phyloP scores from a whole-genome alignment of 495 filamentous ascomycete species.

The Geopyxis carbonaria region DNA sequence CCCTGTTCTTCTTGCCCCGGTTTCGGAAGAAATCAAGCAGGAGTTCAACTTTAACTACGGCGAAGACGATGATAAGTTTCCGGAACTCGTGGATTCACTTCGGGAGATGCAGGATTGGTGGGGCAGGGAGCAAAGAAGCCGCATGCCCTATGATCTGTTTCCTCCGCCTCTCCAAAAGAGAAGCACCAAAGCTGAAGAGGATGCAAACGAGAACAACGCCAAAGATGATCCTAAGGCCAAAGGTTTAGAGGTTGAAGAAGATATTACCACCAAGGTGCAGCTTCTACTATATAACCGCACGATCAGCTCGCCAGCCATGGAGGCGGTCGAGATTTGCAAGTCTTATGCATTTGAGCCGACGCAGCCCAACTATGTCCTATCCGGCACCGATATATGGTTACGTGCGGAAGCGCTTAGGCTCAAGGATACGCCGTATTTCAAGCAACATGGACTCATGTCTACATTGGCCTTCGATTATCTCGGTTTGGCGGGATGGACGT shows the following conservation, averaged over 20 bases:
- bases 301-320: constrained; percentile 3
- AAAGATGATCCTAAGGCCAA: too few relatives aligned
- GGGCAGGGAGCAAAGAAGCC: constrained; percentile 7
- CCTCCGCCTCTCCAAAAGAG: too few relatives aligned
- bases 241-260: too few relatives aligned
- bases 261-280: too few relatives aligned
- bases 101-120: constrained; percentile 5
- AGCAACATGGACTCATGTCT: constrained; percentile 13
- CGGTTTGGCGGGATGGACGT: constrained; percentile 20
- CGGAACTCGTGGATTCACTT: constrained; percentile 8
- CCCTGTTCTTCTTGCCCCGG: too few relatives aligned
- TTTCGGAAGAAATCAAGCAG: too few relatives aligned
- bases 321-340: constrained; percentile 22
- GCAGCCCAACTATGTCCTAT: constrained; percentile 15
- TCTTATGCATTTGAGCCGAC: constrained; percentile 19
- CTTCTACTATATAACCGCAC: too few relatives aligned
- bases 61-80: too few relatives aligned
- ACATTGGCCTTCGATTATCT: constrained; percentile 23
- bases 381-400: constrained; percentile 16
- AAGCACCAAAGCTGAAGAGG: too few relatives aligned
- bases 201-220: too few relatives aligned
- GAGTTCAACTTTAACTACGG: too few relatives aligned
- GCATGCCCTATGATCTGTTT: too few relatives aligned
- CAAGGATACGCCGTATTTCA: constrained; percentile 12
- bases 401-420: constrained; percentile 12